Evolutionary conservation across 306 rosid genomes (phyloP).

Genomic region (Quercus rubra): DNA sequence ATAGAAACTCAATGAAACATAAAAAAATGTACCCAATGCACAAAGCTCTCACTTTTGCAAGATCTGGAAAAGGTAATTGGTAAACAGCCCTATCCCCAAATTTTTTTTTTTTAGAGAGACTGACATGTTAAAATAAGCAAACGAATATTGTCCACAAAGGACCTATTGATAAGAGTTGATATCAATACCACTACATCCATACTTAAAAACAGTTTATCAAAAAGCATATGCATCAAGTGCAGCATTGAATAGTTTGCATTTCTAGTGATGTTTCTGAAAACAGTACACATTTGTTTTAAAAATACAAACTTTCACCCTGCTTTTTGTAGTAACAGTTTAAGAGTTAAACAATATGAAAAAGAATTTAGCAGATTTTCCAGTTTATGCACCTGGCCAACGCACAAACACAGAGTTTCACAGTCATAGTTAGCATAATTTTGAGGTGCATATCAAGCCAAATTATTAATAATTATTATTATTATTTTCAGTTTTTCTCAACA

Average conservation of each 20-base stretch:
- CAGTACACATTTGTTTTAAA: no score
- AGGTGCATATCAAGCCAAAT: neutral
- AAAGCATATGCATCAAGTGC: neutral
- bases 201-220: neutral
- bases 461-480: neutral
- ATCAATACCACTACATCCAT: neutral
- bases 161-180: neutral
- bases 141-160: neutral
- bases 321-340: no score
- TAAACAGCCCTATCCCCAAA: no score
- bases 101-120: no score
- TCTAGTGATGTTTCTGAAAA: no score
- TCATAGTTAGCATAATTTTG: neutral
- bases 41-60: no score
- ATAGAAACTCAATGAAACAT: neutral
- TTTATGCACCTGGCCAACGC: neutral
- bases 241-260: neutral
- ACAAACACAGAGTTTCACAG: neutral
- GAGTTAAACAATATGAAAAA: no score
- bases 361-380: neutral
- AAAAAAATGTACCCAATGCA: no score
- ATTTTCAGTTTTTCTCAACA: no score
- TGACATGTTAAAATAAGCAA: neutral
- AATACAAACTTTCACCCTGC: no score
- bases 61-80: no score